Evolutionary conservation across 2,329 filamentous ascomycete species (phyloP), one percentile per base, ranked within the genome.

Genomic region (Cladorrhinum sp.): DNA sequence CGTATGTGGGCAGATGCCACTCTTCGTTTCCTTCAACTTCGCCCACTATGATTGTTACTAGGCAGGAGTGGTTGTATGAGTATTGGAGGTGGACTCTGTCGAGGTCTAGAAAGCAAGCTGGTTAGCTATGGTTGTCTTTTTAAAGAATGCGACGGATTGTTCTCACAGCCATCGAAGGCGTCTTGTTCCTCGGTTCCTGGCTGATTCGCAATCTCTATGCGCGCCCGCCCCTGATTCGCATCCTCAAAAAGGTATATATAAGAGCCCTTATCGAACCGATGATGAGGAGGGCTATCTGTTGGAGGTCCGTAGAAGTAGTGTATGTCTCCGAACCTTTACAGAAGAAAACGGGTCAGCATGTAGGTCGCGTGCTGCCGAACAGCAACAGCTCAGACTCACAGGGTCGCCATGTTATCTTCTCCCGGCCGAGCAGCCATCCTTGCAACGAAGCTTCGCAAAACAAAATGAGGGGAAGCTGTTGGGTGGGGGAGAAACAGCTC

Each of bases 171-270:
- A 66, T 86, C 83, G 71, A 93, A 91, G 10, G 89, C 89, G 77
- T 93, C 90, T 71, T 93, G 90, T n/a, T 89, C 82, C 1, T 89
- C 83, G 2, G 85, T 88, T 57, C 90, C 90, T 8, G 88, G 83
- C 67, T 87, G 79, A 69, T 93, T 93, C 49, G 90, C 90, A 63
- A 93, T 79, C 74, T 93, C 90, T 65, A 93, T 77, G 66, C 90
- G 87, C 64, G 88, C 88, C 62, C 85, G 81, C 63, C 85, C 81
- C 66, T 87, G 83, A 62, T 78, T 79, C 12, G 88, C 82, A 71
- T 91, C 89, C 73, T 92, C 88, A 72, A 91, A 92, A 5, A 93
- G 78, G 71, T 93, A 93, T 60, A 93, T 83, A 72, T 93, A 93
- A 7, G 89, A 92, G 51, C 86, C 84, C 72, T 89, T 90, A 73